Conservation (phyloP, 768 basidiomycete species). For the Auricularia heimuer region DNA sequence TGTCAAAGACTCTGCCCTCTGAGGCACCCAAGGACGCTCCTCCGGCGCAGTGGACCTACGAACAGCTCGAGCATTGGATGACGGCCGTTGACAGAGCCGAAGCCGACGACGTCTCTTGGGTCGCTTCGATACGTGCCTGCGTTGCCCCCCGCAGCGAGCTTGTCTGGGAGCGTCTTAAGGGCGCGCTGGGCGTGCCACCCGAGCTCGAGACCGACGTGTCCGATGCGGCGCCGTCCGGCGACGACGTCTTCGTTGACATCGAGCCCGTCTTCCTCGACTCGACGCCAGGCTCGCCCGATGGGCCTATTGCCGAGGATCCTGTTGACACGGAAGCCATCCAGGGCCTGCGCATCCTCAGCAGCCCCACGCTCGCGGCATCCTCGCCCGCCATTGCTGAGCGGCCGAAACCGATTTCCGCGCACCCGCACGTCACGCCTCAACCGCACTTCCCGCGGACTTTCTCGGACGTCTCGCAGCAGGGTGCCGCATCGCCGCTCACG, state of each 20-base stretch:
- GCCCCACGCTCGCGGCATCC: background rate
- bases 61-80: constrained; percentile 60
- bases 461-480: background rate
- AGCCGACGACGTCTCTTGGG: constrained; percentile 65
- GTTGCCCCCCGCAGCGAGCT: constrained; percentile 70
- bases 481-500: background rate
- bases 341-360: background rate
- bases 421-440: background rate
- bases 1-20: constrained; percentile 57
- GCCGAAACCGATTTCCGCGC: background rate
- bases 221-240: background rate
- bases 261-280: background rate
- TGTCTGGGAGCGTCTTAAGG: constrained; percentile 87
- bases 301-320: background rate
- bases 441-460: background rate
- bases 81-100: constrained; percentile 51
- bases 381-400: background rate
- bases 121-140: constrained; percentile 60
- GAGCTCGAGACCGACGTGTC: constrained; percentile 42
- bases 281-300: background rate
- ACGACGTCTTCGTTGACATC: background rate
- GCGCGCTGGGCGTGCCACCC: constrained; percentile 76
- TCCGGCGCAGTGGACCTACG: constrained; percentile 61
- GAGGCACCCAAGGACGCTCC: constrained; percentile 27
- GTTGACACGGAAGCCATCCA: background rate